Evolutionary conservation across 306 rosid genomes (phyloP).

Genomic region (Luffa aegyptiaca): DNA sequence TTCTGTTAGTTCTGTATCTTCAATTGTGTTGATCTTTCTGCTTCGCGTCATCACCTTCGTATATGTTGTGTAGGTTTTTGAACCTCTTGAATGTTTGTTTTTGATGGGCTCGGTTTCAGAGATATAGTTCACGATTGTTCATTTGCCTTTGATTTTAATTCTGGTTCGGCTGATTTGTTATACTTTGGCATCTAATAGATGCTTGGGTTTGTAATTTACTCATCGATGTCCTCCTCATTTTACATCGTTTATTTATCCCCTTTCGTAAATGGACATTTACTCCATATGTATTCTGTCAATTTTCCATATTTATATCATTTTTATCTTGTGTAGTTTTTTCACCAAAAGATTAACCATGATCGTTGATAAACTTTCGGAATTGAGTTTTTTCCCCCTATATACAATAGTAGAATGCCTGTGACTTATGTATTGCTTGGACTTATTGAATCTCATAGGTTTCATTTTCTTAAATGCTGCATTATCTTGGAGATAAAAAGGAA

Average conservation of each 20-base stretch:
- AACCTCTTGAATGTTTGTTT: neutral
- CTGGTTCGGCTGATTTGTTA: neutral
- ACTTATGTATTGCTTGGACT: constrained; percentile 25
- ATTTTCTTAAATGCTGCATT: constrained; percentile 59
- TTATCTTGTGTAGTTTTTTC: neutral
- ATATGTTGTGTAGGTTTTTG: neutral
- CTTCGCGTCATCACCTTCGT: neutral
- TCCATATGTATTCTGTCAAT: neutral
- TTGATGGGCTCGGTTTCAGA: neutral
- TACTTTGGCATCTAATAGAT: neutral
- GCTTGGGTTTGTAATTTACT: neutral
- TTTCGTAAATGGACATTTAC: neutral
- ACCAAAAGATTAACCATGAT: neutral
- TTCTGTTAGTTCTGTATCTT: neutral
- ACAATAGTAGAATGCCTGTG: constrained; percentile 11
- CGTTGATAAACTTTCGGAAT: neutral
- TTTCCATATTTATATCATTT: neutral
- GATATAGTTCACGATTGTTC: neutral
- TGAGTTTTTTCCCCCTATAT: no score
- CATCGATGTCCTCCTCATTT: neutral
- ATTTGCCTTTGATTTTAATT: neutral
- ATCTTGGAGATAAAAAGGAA: constrained; percentile 45
- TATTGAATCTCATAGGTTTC: constrained; percentile 53
- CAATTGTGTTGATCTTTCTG: neutral
- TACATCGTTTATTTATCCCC: neutral